A percentile compares a stretch with the other conserved stretches of the same genome.
Evolutionary conservation across 2,329 filamentous ascomycete genomes (phyloP).

Genomic region (Laburnicola sp.): DNA sequence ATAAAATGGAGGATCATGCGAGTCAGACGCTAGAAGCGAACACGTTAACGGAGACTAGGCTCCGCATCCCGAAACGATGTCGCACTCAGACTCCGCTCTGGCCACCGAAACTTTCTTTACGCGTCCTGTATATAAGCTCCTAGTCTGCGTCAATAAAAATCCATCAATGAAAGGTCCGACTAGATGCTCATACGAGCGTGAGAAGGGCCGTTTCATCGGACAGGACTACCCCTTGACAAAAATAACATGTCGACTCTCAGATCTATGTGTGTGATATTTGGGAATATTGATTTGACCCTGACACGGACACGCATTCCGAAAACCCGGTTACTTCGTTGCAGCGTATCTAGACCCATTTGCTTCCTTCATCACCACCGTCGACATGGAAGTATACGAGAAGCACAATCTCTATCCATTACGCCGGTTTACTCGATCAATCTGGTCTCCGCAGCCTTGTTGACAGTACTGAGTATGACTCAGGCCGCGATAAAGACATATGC

Average conservation of each 20-base stretch:
- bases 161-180: conserved; percentile 4
- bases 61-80: conserved; percentile 1
- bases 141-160: neutral
- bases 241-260: neutral
- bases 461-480: too few species aligned
- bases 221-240: neutral
- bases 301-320: neutral
- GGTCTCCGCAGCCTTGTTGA: too few species aligned
- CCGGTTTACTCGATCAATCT: neutral
- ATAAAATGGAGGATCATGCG: neutral
- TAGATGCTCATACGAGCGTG: neutral
- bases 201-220: neutral
- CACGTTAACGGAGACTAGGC: neutral
- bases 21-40: neutral
- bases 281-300: neutral
- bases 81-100: neutral
- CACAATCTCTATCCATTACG: neutral
- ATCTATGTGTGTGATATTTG: neutral
- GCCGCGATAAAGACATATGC: too few species aligned
- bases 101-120: neutral
- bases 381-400: neutral
- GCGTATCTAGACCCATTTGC: neutral
- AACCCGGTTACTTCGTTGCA: neutral
- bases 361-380: neutral
- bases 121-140: neutral